Evolutionary conservation across 208 protist genomes (phyloP), one percentile per base, ranked within the genome.

Genomic region (Leptomonas pyrrhocoris): DNA sequence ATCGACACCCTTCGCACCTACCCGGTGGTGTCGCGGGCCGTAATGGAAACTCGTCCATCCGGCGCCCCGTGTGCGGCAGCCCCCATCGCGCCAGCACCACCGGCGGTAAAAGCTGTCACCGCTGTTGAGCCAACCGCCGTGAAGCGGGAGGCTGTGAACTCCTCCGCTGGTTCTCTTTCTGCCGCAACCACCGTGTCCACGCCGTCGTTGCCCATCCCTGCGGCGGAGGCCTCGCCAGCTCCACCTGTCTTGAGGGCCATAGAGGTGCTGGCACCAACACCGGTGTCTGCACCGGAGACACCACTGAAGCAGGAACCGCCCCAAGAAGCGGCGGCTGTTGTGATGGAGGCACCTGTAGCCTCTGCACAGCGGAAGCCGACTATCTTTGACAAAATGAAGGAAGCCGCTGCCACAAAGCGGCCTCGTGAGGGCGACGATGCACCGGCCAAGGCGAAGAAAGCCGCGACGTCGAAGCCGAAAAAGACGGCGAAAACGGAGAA

Each of bases 371-470:
- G 66, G 2, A 78, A 68, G 57, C 25, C 74, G 3, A 81, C 76
- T 2, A 67, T 91, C 48, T 81, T 86, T 48, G 80, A 81, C 19
- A 81, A 50, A 28, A 73, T 79, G 65, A 73, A 68, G 48, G 65
- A 66, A 30, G 75, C 69, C 23, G 63, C 59, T 1, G 77, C 83
- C 23, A 51, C 45, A 38, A 80, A 71, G 49, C 59, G 57, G 15
- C 53, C 38, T 12, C 73, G 63, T 23, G 54, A 49, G 4, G 54
- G 40, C 43, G 40, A 65, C 2, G 60, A 55, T 0, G 66, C 18
- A 9, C 46, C 31, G 0, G 50, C 54, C 25, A 74, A 68, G 45
- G 31, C 57, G 3, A 74, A 69, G 46, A 85, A 74, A 36, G 57
- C 46, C 0, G 30, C 57, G 0, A 48, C 31, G 12, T 38, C 60